These are phyloP conservation scores for Porphyridium purpureum DNA, from an alignment of 23 red algal species.

Conservation along the genomic window DNA sequence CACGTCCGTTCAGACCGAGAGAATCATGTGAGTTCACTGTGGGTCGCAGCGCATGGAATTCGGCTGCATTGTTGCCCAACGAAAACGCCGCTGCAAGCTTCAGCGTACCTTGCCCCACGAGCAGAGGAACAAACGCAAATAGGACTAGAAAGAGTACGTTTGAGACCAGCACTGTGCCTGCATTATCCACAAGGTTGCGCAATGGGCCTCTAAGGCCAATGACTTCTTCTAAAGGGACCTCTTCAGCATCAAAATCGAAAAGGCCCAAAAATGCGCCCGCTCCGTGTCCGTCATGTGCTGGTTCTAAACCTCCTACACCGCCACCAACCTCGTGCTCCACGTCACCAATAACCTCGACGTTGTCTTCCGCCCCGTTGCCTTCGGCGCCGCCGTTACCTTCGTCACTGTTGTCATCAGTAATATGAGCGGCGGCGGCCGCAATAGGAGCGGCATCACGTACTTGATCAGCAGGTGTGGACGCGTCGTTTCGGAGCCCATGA, in stretches of 20 bases:
- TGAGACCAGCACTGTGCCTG: constrained; percentile 56
- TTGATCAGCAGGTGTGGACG: too few relatives aligned
- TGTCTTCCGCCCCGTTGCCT: constrained; percentile 11
- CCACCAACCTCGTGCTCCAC: constrained; percentile 11
- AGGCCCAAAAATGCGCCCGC: constrained; percentile 55
- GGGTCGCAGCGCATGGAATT: too few relatives aligned
- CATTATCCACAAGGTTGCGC: constrained; percentile 72
- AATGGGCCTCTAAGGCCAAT: constrained; percentile 57
- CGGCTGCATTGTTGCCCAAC: too few relatives aligned
- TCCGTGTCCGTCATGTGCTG: constrained; percentile 12
- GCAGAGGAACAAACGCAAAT: constrained; percentile 53
- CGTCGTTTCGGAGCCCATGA: too few relatives aligned
- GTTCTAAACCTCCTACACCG: constrained; percentile 5
- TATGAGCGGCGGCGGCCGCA: constrained; percentile 2
- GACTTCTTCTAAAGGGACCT: constrained; percentile 63
- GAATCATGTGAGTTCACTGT: too few relatives aligned
- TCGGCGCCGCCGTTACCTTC: neutral
- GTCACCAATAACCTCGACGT: constrained; percentile 1
- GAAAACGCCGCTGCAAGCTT: too few relatives aligned
- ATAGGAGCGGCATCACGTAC: too few relatives aligned
- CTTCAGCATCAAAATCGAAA: constrained; percentile 63
- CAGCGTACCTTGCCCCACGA: constrained; percentile 29
- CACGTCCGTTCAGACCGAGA: too few relatives aligned
- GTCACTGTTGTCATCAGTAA: constrained; percentile 6
- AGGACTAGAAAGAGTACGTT: constrained; percentile 65